A percentile compares a stretch with the other conserved stretches of the same genome.
Evolutionary conservation across 2,329 filamentous ascomycete species (phyloP).

Genomic region (Pseudomassariella vexata): DNA sequence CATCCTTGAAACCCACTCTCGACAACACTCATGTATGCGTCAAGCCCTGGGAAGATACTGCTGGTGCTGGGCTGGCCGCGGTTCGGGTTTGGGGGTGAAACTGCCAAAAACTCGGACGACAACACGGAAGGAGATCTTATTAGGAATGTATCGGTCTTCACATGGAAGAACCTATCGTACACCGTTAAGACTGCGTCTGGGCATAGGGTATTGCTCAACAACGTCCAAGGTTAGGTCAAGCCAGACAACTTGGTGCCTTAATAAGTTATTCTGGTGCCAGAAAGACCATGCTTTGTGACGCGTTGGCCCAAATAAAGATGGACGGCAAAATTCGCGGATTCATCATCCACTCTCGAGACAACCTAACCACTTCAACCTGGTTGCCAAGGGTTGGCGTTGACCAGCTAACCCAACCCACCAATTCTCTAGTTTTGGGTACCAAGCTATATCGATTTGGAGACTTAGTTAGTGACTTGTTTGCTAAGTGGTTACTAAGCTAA

Average conservation of each 20-base stretch:
- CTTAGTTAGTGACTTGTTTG: too few species aligned
- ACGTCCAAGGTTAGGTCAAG: conserved; percentile 80
- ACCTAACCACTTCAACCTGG: too few species aligned
- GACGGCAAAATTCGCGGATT: conserved; percentile 70
- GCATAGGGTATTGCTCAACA: conserved; percentile 66
- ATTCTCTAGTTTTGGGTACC: too few species aligned
- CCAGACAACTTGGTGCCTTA: conserved; percentile 72
- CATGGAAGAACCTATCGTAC: conserved; percentile 68
- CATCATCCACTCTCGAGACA: too few species aligned
- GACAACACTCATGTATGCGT: conserved; percentile 7
- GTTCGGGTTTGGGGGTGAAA: too few species aligned
- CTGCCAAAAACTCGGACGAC: background rate
- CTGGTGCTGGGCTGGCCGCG: conserved; percentile 42
- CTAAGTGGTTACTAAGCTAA: too few species aligned
- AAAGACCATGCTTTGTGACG: conserved; percentile 80
- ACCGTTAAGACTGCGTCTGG: conserved; percentile 57
- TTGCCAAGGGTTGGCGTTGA: too few species aligned
- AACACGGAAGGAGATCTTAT: conserved; percentile 34
- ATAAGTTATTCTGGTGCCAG: conserved; percentile 80
- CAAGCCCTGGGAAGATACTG: conserved; percentile 38
- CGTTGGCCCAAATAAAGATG: conserved; percentile 72
- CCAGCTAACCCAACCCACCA: too few species aligned
- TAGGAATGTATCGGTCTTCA: conserved; percentile 63
- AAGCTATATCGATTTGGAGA: too few species aligned
- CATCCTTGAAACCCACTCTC: conserved; percentile 29